A percentile compares a stretch with the other conserved stretches of the same genome.
These are phyloP conservation scores for Lepidium campestre DNA, from an alignment of 441 rosid species.

Conservation along the genomic window DNA sequence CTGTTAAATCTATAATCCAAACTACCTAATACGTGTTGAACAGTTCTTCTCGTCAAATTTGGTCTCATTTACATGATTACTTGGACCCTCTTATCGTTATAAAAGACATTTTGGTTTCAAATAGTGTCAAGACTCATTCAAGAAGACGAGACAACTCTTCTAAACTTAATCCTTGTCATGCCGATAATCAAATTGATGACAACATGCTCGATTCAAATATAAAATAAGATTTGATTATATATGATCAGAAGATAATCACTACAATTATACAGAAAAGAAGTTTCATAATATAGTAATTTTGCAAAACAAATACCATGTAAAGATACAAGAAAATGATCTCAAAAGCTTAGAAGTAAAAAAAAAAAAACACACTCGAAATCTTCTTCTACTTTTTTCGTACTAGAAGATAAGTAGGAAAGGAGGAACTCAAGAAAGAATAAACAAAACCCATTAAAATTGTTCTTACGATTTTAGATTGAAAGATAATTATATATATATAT, in stretches of 20 bases:
- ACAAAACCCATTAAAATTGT: slow-evolving; percentile 18
- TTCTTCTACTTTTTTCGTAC: background rate
- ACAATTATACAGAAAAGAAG: background rate
- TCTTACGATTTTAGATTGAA: slow-evolving; percentile 4
- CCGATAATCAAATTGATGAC: background rate
- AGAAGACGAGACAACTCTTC: background rate
- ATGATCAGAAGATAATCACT: background rate
- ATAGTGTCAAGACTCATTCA: background rate
- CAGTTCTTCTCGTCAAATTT: background rate
- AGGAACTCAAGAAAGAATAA: slow-evolving; percentile 14
- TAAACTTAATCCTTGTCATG: background rate
- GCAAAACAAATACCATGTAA: slow-evolving; percentile 8
- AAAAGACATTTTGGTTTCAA: no score
- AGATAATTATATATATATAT: slow-evolving; percentile 19
- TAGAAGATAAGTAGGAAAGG: background rate
- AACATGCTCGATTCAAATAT: background rate
- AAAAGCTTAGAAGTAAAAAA: slow-evolving; percentile 15
- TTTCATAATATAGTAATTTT: background rate
- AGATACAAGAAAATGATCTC: slow-evolving; percentile 21
- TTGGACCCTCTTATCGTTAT: background rate
- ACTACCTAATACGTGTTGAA: slow-evolving; percentile 23
- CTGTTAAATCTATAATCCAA: background rate
- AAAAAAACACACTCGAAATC: slow-evolving; percentile 19
- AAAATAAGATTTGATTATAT: background rate
- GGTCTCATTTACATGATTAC: background rate